Conservation (phyloP, 179 eudicot genomes). For the Beta macrorhiza region DNA sequence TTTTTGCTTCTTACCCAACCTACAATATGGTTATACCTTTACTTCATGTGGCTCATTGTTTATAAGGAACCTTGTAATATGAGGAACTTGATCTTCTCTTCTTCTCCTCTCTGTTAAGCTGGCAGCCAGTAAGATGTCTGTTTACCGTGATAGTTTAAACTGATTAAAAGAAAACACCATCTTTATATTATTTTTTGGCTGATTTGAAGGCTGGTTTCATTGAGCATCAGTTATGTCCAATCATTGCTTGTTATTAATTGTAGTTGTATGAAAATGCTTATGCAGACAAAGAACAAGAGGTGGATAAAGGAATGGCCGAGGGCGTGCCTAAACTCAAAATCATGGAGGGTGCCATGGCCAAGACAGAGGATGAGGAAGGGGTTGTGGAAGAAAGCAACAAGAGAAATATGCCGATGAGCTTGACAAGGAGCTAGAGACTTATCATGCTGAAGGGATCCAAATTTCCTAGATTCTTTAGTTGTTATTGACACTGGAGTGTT, state of each 20-base stretch:
- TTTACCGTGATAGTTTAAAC: no score
- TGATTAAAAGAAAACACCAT: no score
- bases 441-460: slow-evolving; percentile 86
- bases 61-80: no score
- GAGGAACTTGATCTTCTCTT: no score
- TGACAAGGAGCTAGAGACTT: slow-evolving; percentile 83
- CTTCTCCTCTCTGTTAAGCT: no score
- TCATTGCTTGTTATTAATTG: not conserved
- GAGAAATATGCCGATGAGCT: slow-evolving; percentile 78
- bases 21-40: no score
- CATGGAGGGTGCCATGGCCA: slow-evolving; percentile 27
- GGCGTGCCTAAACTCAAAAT: slow-evolving; percentile 37
- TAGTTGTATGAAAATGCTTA: slow-evolving; percentile 9
- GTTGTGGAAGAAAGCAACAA: slow-evolving; percentile 46
- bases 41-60: no score
- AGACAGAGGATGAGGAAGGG: slow-evolving; percentile 26
- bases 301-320: slow-evolving; percentile 45
- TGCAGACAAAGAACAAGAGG: slow-evolving; percentile 60
- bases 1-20: no score
- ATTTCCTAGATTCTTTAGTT: slow-evolving; percentile 29
- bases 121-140: no score
- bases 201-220: no score
- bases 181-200: no score
- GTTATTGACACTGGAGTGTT: not conserved
- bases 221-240: not conserved